These are phyloP conservation scores for Picochlorum sp. DNA, from an alignment of 139 green algal species.

Conservation along the genomic window DNA sequence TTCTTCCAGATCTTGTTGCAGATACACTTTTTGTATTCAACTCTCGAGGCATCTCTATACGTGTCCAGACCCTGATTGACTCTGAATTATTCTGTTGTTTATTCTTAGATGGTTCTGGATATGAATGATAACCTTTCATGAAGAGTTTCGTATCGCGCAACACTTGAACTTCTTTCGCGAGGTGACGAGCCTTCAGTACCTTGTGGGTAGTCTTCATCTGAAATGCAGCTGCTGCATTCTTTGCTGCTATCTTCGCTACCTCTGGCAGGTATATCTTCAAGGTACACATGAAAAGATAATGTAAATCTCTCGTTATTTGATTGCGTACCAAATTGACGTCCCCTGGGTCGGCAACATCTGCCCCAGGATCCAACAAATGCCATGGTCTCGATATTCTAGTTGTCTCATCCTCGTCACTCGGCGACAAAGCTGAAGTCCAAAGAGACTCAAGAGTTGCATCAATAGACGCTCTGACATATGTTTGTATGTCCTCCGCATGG, in stretches of 20 bases:
- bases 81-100: not conserved
- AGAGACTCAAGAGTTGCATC: not conserved
- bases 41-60: no score
- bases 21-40: no score
- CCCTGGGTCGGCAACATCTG: not conserved
- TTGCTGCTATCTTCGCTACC: not conserved
- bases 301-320: constrained; percentile 56
- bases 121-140: constrained; percentile 60
- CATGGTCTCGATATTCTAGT: constrained; percentile 9
- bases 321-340: constrained; percentile 12
- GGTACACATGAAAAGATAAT: constrained; percentile 49
- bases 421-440: not conserved
- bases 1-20: no score
- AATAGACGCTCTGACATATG: not conserved
- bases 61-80: no score
- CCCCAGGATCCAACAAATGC: constrained; percentile 9
- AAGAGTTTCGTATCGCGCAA: constrained; percentile 82
- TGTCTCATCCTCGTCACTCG: not conserved
- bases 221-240: constrained; percentile 8
- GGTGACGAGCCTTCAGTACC: constrained; percentile 6
- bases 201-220: constrained; percentile 4
- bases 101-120: not conserved
- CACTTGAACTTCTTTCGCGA: constrained; percentile 22
- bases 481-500: not conserved
- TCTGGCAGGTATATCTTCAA: constrained; percentile 43